Conservation (phyloP, 2,329 filamentous ascomycete genomes). For the Sporothrix sp. region DNA sequence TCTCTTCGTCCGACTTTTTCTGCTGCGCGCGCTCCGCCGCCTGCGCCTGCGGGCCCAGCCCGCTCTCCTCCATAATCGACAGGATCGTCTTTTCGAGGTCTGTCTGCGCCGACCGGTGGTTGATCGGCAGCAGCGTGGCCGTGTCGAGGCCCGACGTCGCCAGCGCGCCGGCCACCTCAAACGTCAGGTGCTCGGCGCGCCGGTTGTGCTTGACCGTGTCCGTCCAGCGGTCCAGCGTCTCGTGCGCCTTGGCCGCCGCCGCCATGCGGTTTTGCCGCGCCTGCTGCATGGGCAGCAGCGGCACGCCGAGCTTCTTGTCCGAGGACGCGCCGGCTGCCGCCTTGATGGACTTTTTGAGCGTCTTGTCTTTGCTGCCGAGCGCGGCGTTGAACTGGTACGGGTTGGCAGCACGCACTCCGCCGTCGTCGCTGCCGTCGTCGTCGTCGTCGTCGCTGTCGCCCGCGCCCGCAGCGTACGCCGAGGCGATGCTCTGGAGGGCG, state of each 20-base stretch:
- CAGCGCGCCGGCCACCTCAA: constrained; percentile 69
- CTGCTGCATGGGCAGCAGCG: constrained; percentile 76
- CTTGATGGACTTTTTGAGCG: constrained; percentile 66
- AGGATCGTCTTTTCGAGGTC: constrained; percentile 81
- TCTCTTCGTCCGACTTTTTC: constrained; percentile 47
- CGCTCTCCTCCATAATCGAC: constrained; percentile 82
- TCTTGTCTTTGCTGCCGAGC: constrained; percentile 6
- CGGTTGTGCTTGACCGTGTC: constrained; percentile 94
- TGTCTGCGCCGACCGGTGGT: constrained; percentile 55
- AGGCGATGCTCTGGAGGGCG: constrained; percentile 59
- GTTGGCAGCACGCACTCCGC: constrained; percentile 26
- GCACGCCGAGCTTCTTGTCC: constrained; percentile 67
- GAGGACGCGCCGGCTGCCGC: constrained; percentile 51
- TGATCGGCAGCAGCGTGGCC: constrained; percentile 45
- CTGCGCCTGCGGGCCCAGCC: constrained; percentile 46
- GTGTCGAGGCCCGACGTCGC: constrained; percentile 49
- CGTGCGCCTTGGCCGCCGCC: constrained; percentile 84
- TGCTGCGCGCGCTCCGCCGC: constrained; percentile 31
- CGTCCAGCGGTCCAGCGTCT: constrained; percentile 82
- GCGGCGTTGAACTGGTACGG: constrained; percentile 10
- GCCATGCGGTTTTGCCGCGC: constrained; percentile 71
- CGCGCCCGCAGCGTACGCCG: constrained; percentile 55
- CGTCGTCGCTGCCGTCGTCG: constrained; percentile 30
- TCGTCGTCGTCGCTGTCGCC: constrained; percentile 35
- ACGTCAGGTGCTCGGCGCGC: constrained; percentile 78